Conservation (phyloP, 345 rosid genomes). For the Hypericum androsaemum region DNA sequence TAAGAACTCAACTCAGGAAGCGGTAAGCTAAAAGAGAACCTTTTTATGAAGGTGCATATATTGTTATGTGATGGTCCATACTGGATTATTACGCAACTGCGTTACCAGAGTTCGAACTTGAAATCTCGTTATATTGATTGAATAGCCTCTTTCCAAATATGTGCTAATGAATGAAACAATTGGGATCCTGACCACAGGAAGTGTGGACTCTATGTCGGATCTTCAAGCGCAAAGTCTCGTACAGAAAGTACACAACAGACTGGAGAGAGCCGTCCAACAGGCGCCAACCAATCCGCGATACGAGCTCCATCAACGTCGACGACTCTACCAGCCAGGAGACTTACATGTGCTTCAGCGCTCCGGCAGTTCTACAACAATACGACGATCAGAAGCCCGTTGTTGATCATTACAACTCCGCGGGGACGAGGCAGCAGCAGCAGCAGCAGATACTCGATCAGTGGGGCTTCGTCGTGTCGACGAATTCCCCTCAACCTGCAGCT, state of each 20-base stretch:
- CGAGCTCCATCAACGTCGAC: slow-evolving; percentile 34
- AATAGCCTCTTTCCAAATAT: too few relatives aligned
- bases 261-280: slow-evolving; percentile 15
- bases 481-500: slow-evolving; percentile 11
- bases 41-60: too few relatives aligned
- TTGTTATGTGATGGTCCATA: too few relatives aligned
- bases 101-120: too few relatives aligned
- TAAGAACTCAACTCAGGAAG: slow-evolving; percentile 27
- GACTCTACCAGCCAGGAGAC: slow-evolving; percentile 37
- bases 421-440: too few relatives aligned
- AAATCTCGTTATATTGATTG: too few relatives aligned
- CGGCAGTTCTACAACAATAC: slow-evolving; percentile 4
- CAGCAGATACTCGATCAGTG: too few relatives aligned
- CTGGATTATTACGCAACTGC: too few relatives aligned
- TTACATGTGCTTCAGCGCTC: slow-evolving; percentile 21
- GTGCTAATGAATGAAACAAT: too few relatives aligned
- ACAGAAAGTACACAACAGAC: slow-evolving; percentile 28
- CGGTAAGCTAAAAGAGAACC: slow-evolving; percentile 34
- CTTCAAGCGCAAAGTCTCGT: slow-evolving; percentile 46
- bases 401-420: too few relatives aligned
- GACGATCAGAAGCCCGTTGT: too few relatives aligned
- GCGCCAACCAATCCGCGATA: slow-evolving; percentile 25
- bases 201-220: slow-evolving; percentile 82
- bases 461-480: slow-evolving; percentile 7
- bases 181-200: slow-evolving; percentile 30